phyloP scores from a whole-genome alignment of 176 grass and related monocot species.

The Lolium multiflorum region DNA sequence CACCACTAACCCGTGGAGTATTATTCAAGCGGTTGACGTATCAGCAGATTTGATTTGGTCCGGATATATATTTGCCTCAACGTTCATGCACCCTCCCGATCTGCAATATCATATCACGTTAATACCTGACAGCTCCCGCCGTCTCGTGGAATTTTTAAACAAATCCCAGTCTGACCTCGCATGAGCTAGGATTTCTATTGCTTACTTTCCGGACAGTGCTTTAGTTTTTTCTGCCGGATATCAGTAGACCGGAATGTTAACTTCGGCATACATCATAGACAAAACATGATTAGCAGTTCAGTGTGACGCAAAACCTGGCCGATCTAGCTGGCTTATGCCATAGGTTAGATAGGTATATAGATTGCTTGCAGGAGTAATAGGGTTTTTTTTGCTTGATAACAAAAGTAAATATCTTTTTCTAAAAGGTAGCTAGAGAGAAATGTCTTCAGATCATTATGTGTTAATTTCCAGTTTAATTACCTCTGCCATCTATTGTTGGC shows the following conservation, averaged over 20 bases:
- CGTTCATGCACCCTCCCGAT: neutral
- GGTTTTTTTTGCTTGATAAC: neutral
- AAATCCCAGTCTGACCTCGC: slow-evolving; percentile 7
- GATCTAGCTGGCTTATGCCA: too few relatives aligned
- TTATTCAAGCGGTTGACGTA: slow-evolving; percentile 43
- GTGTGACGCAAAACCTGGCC: too few relatives aligned
- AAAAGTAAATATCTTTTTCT: too few relatives aligned
- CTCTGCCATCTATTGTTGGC: too few relatives aligned
- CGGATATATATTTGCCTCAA: slow-evolving; percentile 33
- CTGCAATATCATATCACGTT: neutral
- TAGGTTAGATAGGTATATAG: too few relatives aligned
- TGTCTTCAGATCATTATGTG: too few relatives aligned
- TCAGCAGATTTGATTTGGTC: slow-evolving; percentile 51
- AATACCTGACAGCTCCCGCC: slow-evolving; percentile 8
- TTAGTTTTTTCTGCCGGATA: neutral
- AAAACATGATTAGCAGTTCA: too few relatives aligned
- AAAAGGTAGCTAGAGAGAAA: too few relatives aligned
- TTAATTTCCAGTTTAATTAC: slow-evolving; percentile 4
- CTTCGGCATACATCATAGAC: too few relatives aligned
- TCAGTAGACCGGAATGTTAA: too few relatives aligned
- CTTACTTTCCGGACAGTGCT: neutral
- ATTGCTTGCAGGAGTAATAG: too few relatives aligned
- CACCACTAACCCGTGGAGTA: slow-evolving; percentile 25
- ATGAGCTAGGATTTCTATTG: slow-evolving; percentile 32
- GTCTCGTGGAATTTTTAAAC: slow-evolving; percentile 18